phyloP scores from a whole-genome alignment of 176 grass and related monocot genomes.

The Echinochloa phyllopogon region DNA sequence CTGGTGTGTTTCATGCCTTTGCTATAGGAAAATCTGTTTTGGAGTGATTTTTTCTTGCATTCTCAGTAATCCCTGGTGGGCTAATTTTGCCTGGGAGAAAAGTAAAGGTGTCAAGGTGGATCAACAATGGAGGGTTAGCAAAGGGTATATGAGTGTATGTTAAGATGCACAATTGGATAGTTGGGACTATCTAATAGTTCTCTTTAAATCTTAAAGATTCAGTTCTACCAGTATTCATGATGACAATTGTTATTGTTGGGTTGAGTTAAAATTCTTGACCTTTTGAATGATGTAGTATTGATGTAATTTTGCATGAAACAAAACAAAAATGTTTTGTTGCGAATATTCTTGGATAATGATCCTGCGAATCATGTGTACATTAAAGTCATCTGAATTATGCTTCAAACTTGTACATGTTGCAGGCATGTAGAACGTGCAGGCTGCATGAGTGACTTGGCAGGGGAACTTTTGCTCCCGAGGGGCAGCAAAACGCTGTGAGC shows the following conservation, averaged over 20 bases:
- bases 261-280: not conserved
- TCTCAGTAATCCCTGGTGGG: not conserved
- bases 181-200: slow-evolving; percentile 16
- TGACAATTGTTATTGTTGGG: not conserved
- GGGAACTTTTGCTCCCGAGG: not conserved
- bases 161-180: not conserved
- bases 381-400: not conserved
- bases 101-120: not conserved
- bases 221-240: not conserved
- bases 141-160: not conserved
- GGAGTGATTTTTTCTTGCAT: not conserved
- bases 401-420: not conserved
- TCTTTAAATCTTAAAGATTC: not conserved
- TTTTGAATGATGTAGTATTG: not conserved
- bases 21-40: not conserved
- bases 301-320: not conserved
- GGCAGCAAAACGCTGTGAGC: not conserved
- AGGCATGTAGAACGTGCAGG: not conserved
- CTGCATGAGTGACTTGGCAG: not conserved
- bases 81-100: not conserved
- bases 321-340: not conserved
- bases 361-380: not conserved
- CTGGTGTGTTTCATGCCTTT: not conserved
- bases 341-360: not conserved
- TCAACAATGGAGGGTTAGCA: not conserved